Base-by-base conservation (phyloP, 306 rosid species). In the Ochetophila trinervis region DNA sequence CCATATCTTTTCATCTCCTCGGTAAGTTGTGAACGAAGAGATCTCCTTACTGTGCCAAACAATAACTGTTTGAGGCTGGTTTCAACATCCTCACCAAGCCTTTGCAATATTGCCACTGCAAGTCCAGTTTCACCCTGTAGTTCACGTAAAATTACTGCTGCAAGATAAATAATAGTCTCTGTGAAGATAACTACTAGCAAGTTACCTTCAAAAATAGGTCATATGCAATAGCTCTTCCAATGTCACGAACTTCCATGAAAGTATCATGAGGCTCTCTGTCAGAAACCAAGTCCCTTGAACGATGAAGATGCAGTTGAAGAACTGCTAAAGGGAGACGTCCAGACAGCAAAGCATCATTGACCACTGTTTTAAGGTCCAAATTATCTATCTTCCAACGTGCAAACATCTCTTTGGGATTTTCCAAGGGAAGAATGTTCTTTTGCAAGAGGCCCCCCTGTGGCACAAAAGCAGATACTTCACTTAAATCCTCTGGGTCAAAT, bases 321-420 rank as follows among this genome's bases (percentile, higher is more conserved):
- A 92, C 98, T 23, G 98, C 98, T 62, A 92, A 79, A 70, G 98
- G 98, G 48, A 89, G 96, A 82, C 98, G 95, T 56, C 96, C 96
- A 67, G 98, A 85, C 60, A 89, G 91, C 67, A 92, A 63, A 62
- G 98, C 98, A 79, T 92, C 98, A 79, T 77, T 84, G 73, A 92
- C 98, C 62, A 92, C 96, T 64, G 84, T 83, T 76, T 86, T 89
- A 62, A 85, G 87, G 71, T 90, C 91, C 67, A 89, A 70, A 74
- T 92, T 92, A 80, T 85, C 91, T 60, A 88, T 69, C 83, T 86
- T 89, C 98, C 96, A 92, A 58, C 98, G 98, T 24, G 95, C 84
- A 78, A 92, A 89, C 98, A 89, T 92, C 85, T 92, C 85, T 61
- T 83, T 79, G 52, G 98, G 89, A 71, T 92, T 89, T 85, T 91